Evolutionary conservation across 2,329 filamentous ascomycete species (phyloP), one percentile per base, ranked within the genome.

Genomic region (Aspergillus arachidicola): DNA sequence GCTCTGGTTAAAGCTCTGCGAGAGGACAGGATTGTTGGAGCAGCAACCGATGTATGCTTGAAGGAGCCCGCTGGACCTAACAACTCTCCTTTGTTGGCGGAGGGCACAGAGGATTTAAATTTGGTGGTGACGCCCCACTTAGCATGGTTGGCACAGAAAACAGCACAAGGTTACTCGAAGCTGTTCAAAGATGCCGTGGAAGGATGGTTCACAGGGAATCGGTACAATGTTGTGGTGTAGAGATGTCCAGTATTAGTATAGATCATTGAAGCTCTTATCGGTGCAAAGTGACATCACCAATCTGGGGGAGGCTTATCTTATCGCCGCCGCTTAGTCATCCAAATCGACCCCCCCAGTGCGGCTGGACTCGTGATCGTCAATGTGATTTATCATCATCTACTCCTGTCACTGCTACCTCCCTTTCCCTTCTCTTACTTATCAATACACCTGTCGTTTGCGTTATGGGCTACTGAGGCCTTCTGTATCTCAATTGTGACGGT

Each of bases 61-160:
- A 74, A 75, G 28, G 84, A 86, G 66, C 84, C 84, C 21, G 79
- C 76, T 4, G 79, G 76, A 0, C 79, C 76, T 45, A 75, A 79
- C 16, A 81, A 79, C 26, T 80, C 77, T 6, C 78, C 80, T 0
- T 71, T 85, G 53, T 68, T 85, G 28, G 69, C 74, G 7, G 74
- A 80, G n/a, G 81, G 82, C 21, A 75, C 75, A 2, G 74, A 78
- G 57, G 76, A 79, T 23, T 77, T 85, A 14, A 85, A 85, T 63
- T 71, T 87, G 63, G 79, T 84, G 0, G 67, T 85, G 46, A 83
- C 78, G 55, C 84, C 84, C 21, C 85, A 87, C 73, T 64, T 85
- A 45, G 84, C 85, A 1, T 87, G 84, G 84, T 82, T 80, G 66
- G 80, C 83, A 1, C 76, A 79, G 54, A 79, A 74, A 66, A 86